Evolutionary conservation across 2,329 filamentous ascomycete species (phyloP).

Genomic region (Camillea tinctor): DNA sequence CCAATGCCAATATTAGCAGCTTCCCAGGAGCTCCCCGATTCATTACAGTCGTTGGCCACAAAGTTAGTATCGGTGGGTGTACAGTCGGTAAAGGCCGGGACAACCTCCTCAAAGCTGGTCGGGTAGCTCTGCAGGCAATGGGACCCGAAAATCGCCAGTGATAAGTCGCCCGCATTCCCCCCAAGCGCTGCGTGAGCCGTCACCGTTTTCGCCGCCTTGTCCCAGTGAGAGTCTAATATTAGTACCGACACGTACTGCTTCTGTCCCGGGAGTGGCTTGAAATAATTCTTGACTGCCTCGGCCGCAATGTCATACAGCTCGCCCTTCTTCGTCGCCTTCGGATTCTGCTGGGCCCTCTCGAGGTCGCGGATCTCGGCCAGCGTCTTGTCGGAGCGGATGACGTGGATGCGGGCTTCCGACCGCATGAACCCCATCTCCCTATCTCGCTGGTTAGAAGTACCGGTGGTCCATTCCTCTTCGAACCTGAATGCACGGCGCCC

Average conservation of each 20-base stretch:
- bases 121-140: slow-evolving; percentile 92
- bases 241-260: slow-evolving; percentile 86
- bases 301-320: slow-evolving; percentile 76
- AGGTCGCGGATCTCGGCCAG: slow-evolving; percentile 79
- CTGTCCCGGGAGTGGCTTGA: slow-evolving; percentile 71
- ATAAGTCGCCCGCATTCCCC: slow-evolving; percentile 67
- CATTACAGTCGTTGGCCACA: slow-evolving; percentile 82
- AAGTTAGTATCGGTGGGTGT: slow-evolving; percentile 79
- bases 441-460: slow-evolving; percentile 76
- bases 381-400: slow-evolving; percentile 81
- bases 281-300: slow-evolving; percentile 75
- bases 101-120: slow-evolving; percentile 82
- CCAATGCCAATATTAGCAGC: slow-evolving; percentile 93
- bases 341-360: slow-evolving; percentile 75
- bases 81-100: slow-evolving; percentile 85
- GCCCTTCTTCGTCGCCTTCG: slow-evolving; percentile 64
- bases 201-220: slow-evolving; percentile 66
- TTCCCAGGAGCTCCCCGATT: slow-evolving; percentile 91
- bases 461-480: slow-evolving; percentile 91
- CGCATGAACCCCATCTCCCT: slow-evolving; percentile 70
- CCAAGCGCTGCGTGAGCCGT: slow-evolving; percentile 84
- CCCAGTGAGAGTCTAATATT: slow-evolving; percentile 87
- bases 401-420: slow-evolving; percentile 85
- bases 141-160: slow-evolving; percentile 88
- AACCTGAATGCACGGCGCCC: slow-evolving; percentile 84